Evolutionary conservation across 2,329 filamentous ascomycete genomes (phyloP).

Genomic region (Dothistroma pini): DNA sequence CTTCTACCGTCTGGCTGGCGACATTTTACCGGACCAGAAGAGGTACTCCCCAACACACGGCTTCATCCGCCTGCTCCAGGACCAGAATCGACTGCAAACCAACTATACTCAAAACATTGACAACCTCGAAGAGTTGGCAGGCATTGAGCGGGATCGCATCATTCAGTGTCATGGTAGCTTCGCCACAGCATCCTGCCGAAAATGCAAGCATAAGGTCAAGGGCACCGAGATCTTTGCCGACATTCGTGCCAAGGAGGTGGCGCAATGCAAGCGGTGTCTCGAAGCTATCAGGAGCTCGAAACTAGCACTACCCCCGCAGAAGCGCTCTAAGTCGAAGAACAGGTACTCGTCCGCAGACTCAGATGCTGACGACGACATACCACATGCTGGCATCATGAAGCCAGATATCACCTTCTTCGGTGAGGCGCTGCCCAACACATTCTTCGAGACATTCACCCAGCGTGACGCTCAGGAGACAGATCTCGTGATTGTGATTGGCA

Average conservation of each 20-base stretch:
- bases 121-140: conserved; percentile 78
- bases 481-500: conserved; percentile 92
- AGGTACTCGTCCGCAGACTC: conserved; percentile 52
- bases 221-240: conserved; percentile 77
- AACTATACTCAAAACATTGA: conserved; percentile 99
- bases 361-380: conserved; percentile 61
- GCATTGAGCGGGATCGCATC: conserved; percentile 74
- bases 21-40: conserved; percentile 76
- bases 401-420: conserved; percentile 99
- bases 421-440: conserved; percentile 79
- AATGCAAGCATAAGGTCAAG: conserved; percentile 69
- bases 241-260: conserved; percentile 71
- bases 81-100: conserved; percentile 83
- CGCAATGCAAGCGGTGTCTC: conserved; percentile 70
- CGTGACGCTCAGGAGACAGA: conserved; percentile 78
- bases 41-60: conserved; percentile 83
- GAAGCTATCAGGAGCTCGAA: conserved; percentile 49
- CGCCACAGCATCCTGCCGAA: conserved; percentile 83
- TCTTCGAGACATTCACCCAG: conserved; percentile 74
- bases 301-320: conserved; percentile 37
- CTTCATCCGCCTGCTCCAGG: conserved; percentile 85
- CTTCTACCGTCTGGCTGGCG: conserved; percentile 88
- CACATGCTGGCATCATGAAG: conserved; percentile 77
- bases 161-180: conserved; percentile 97
- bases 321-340: conserved; percentile 40